Percentiles rank a stretch among this genome's conserved stretches.
These are phyloP conservation scores for Dipodascopsis uninucleata DNA, from an alignment of 805 yeast genomes.

Conservation along the genomic window DNA sequence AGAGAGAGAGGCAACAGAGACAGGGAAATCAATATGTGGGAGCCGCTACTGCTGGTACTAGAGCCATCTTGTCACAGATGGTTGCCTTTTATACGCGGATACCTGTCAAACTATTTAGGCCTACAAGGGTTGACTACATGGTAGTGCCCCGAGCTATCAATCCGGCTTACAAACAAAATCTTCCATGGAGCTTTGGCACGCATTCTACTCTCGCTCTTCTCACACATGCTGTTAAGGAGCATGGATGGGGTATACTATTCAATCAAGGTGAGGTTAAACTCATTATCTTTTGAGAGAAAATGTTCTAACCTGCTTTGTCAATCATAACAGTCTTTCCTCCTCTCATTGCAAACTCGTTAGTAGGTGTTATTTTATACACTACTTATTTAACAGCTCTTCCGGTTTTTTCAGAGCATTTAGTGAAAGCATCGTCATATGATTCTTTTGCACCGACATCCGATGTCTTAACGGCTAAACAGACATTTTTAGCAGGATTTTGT, in stretches of 20 bases:
- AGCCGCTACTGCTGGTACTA: constrained; percentile 76
- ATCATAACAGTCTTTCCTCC: constrained; percentile 66
- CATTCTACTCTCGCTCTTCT: constrained; percentile 79
- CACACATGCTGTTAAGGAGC: constrained; percentile 61
- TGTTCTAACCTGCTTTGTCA: background rate
- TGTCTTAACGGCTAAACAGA: constrained; percentile 47
- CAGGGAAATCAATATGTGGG: constrained; percentile 47
- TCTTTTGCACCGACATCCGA: constrained; percentile 21
- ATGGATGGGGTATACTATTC: constrained; percentile 86
- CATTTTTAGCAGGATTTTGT: constrained; percentile 72
- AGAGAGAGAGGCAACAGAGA: no score
- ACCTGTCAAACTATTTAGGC: constrained; percentile 79
- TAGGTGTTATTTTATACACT: constrained; percentile 81
- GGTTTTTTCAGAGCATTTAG: constrained; percentile 16
- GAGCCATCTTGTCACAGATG: constrained; percentile 70
- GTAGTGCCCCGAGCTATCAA: constrained; percentile 38
- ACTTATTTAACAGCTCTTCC: constrained; percentile 55
- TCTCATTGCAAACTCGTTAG: constrained; percentile 72
- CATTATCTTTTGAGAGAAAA: background rate
- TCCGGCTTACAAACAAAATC: constrained; percentile 31
- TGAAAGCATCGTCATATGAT: background rate
- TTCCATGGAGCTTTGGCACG: constrained; percentile 48
- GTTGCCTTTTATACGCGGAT: constrained; percentile 77
- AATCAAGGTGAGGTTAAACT: constrained; percentile 44
- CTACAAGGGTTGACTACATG: constrained; percentile 82